Evolutionary conservation across 176 grass and related monocot genomes (phyloP), one percentile per base, ranked within the genome.

Genomic region (Eremochloa ophiuroides): DNA sequence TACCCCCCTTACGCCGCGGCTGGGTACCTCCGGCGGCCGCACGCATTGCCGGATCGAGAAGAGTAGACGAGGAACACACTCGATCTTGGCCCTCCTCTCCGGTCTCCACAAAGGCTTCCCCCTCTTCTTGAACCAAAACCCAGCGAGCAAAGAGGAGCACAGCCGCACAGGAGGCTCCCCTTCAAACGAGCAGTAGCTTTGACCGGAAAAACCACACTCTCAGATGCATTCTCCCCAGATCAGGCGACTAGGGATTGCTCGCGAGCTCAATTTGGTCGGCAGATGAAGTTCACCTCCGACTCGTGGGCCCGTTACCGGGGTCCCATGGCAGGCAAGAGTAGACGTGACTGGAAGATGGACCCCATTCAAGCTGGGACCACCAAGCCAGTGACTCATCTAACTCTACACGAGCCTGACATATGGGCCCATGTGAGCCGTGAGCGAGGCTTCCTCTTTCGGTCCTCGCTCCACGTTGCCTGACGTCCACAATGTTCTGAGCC

Each of bases 41-140:
- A 35, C 69, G 66, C 75, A 85, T 85, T 62, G 53, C 75, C 55
- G 75, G 66, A 85, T 85, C 39, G 75, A 77, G 51, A 30, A 66
- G 50, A 47, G n/a, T 23, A 1, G 10, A 17, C 66, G 14, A 72
- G 40, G 71, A n/a, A 66, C 8, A 17, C 48, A 20, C 53, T 8
- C 28, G 66, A 71, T 62, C 69, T 85, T 77, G 38, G 22, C 47
- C n/a, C 35, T 37, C 34, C 33, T 67, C 64, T 8, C 16, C 15
- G 3, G 15, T 42, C 48, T 39, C 53, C 70, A 20, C 80, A 38
- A 71, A 61, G 40, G 14, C 16, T 20, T 28, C 48, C 13, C 4
- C 14, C 31, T 30, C 51, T 14, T 30, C 51, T 14, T 14, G 23
- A 41, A 56, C 27, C 27, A 14, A 68, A 68, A 8, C 39, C 40